phyloP scores from a whole-genome alignment of 2,329 filamentous ascomycete genomes.

The Sporothrix variecibatus region DNA sequence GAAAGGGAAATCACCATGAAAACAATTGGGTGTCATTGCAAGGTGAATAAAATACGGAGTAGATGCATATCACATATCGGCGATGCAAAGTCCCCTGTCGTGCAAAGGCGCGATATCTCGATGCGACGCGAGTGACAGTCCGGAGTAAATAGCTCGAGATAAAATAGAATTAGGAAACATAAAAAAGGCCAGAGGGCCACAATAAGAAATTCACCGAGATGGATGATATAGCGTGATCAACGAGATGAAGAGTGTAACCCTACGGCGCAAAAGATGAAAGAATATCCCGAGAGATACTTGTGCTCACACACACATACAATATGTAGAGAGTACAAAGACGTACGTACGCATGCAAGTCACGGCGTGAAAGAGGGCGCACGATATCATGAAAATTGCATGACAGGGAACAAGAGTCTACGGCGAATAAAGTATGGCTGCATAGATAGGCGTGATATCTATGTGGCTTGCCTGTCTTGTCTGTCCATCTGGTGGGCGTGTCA shows the following conservation, averaged over 20 bases:
- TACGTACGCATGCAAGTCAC: slow-evolving; percentile 2
- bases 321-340: not conserved
- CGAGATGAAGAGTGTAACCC: not conserved
- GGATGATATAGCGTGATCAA: too few species aligned
- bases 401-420: not conserved
- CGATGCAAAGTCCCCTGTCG: not conserved
- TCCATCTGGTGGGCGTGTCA: not conserved
- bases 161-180: not conserved
- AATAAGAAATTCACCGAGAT: not conserved
- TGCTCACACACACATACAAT: not conserved
- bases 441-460: not conserved
- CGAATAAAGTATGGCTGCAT: not conserved
- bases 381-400: not conserved
- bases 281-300: not conserved
- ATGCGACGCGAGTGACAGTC: not conserved
- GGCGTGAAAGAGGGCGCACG: not conserved
- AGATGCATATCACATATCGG: not conserved
- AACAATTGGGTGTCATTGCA: not conserved
- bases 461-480: not conserved
- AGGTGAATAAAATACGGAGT: not conserved
- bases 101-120: slow-evolving; percentile 8
- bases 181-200: not conserved
- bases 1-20: not conserved
- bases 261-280: not conserved
- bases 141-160: not conserved